Base-by-base conservation (phyloP, 1,284 basidiomycete species). In the Leccinum holopus region DNA sequence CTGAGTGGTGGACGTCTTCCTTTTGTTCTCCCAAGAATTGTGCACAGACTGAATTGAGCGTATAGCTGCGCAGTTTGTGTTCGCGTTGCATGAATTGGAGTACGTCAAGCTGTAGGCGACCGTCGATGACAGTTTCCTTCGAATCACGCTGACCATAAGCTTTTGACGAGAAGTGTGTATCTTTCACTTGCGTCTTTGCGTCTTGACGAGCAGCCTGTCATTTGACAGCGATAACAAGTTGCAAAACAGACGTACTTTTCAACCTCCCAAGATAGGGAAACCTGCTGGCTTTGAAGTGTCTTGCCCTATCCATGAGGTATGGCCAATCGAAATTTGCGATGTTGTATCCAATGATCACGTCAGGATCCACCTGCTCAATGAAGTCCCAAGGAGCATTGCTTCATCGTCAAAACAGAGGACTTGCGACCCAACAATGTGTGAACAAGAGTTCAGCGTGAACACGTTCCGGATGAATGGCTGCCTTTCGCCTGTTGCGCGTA, bases 51-150 rank as follows among this genome's bases (percentile, higher is more conserved):
- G 95, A 91, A 75, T 98, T 98, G 66, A 98, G 87, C 0, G 95
- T 94, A 75, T 98, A 98, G 71, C 92, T 95, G 30, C 96, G 88
- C 5, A 98, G 80, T 72, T 98, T 98, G 80, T 97, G 91, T 75
- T 98, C 96, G 65, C 95, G 86, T 70, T 98, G 95, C 93, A 98
- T 98, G 73, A 94, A 94, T 70, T 97, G 95, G 49, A 98, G 82
- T 25, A 98, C 78, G 81, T 98, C 95, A 57, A 98, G 87, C 75
- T 98, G 95, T 8, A 98, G 80, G 18, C 95, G 87, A 25, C 95
- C 96, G 66, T 97, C 92, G 41, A 98, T 84, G 10, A 82, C 79
- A 0, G 95, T 95, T 57, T 95, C 94, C 72, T 97, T 98, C 0
- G 94, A 96, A 74, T 97, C 94, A 53, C 96, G 90, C 68, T 95